Conservation (phyloP, 164 flowering plant species). For the Kalanchoe fedtschenkoi region DNA sequence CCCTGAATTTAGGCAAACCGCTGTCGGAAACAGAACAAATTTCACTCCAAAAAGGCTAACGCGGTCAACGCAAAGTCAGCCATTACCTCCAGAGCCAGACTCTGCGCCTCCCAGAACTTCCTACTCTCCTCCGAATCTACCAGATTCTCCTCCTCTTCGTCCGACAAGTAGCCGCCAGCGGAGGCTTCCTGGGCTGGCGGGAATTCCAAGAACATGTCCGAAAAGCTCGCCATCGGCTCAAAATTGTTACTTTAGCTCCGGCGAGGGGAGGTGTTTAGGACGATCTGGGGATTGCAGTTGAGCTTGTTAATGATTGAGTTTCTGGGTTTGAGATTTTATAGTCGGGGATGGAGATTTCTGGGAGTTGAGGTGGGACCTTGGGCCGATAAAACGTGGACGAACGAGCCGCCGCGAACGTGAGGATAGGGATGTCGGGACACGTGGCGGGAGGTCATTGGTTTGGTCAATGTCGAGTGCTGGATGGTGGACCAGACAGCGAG, state of each 20-base stretch:
- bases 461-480: not conserved
- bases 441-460: not conserved
- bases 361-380: constrained; percentile 14
- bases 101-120: constrained; percentile 29
- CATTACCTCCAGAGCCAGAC: constrained; percentile 22
- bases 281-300: not conserved
- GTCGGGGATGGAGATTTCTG: not conserved
- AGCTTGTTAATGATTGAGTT: not conserved
- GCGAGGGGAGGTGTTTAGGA: not conserved
- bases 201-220: constrained; percentile 33
- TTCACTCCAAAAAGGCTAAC: not conserved
- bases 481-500: constrained; percentile 27
- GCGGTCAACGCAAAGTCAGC: not conserved
- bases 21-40: not conserved
- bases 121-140: constrained; percentile 12
- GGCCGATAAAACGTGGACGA: constrained; percentile 14
- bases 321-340: constrained; percentile 1
- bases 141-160: constrained; percentile 12
- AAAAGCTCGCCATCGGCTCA: constrained; percentile 16
- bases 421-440: not conserved
- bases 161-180: constrained; percentile 1
- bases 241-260: constrained; percentile 10
- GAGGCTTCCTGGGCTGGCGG: not conserved
- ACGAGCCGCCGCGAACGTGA: constrained; percentile 24
- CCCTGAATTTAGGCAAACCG: constrained; percentile 20